Percentiles rank a stretch among this genome's conserved stretches.
Conservation (phyloP, 495 filamentous ascomycete genomes). For the Pseudoneurospora amorphoporcata region DNA sequence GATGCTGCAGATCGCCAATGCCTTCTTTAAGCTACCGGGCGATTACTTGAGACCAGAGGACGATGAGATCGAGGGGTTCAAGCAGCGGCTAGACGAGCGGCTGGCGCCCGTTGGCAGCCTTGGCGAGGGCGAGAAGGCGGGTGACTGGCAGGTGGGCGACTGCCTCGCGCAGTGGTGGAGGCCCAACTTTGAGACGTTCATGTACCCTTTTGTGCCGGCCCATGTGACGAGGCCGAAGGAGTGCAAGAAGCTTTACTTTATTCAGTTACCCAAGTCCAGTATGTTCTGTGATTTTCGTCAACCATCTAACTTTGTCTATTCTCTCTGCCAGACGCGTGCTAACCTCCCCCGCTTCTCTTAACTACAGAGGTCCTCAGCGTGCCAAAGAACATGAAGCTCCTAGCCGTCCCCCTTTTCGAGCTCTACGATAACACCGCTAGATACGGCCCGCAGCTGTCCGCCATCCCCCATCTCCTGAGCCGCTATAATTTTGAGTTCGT, state of each 20-base stretch:
- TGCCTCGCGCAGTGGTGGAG: conserved; percentile 97
- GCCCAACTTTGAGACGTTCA: conserved; percentile 98
- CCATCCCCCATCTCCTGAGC: conserved; percentile 87
- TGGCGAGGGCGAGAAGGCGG: conserved; percentile 77
- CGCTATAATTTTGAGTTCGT: conserved; percentile 97
- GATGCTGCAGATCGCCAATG: conserved; percentile 98
- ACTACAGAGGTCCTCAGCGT: conserved; percentile 82
- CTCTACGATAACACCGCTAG: conserved; percentile 93
- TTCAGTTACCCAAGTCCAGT: conserved; percentile 88
- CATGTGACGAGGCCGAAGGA: conserved; percentile 96
- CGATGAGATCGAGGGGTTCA: conserved; percentile 89
- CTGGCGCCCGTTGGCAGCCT: conserved; percentile 83
- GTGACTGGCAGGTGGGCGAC: conserved; percentile 89
- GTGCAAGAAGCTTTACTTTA: conserved; percentile 98
- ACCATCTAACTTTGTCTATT: background rate
- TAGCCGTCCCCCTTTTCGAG: conserved; percentile 94
- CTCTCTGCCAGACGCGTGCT: conserved; percentile 2
- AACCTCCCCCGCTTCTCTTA: conserved; percentile 4
- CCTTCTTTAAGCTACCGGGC: conserved; percentile 97
- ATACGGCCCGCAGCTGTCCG: conserved; percentile 91
- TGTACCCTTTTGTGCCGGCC: conserved; percentile 95
- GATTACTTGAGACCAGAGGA: conserved; percentile 89
- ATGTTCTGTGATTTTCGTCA: conserved; percentile 25
- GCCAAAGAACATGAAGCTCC: conserved; percentile 98
- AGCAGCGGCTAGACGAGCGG: conserved; percentile 80